Evolutionary conservation across 176 grass and related monocot genomes (phyloP).

Genomic region (Echinochloa phyllopogon): DNA sequence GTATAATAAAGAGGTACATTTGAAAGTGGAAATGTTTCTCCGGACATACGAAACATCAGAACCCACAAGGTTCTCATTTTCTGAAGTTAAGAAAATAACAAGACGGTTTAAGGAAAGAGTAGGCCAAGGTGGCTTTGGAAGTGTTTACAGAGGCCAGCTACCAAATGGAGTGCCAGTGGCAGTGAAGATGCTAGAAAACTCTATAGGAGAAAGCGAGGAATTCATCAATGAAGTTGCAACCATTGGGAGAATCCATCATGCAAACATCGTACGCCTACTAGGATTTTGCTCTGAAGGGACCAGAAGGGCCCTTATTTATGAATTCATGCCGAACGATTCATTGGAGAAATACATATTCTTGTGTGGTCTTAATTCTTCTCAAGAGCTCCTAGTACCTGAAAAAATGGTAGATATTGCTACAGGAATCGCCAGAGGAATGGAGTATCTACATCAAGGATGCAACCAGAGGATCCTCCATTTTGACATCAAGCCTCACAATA

Average conservation of each 20-base stretch:
- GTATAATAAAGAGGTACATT: slow-evolving; percentile 38
- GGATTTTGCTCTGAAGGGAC: slow-evolving; percentile 56
- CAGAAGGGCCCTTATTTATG: slow-evolving; percentile 49
- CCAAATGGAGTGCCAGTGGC: slow-evolving; percentile 64
- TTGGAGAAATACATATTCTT: slow-evolving; percentile 49
- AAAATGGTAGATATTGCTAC: slow-evolving; percentile 48
- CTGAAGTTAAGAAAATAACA: slow-evolving; percentile 61
- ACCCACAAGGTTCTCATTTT: slow-evolving; percentile 66
- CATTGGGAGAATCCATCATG: slow-evolving; percentile 65
- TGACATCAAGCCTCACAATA: slow-evolving; percentile 69
- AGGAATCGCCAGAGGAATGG: slow-evolving; percentile 58
- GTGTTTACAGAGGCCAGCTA: slow-evolving; percentile 57
- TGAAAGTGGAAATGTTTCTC: slow-evolving; percentile 72
- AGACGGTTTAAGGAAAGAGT: slow-evolving; percentile 49
- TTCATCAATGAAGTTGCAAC: slow-evolving; percentile 85
- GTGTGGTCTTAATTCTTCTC: neutral
- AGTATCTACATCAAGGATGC: slow-evolving; percentile 67
- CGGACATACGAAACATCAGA: slow-evolving; percentile 54
- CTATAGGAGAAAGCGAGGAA: slow-evolving; percentile 50
- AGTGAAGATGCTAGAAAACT: slow-evolving; percentile 62
- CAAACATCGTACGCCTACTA: slow-evolving; percentile 58
- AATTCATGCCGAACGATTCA: slow-evolving; percentile 63
- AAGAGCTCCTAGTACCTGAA: neutral
- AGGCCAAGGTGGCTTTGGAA: slow-evolving; percentile 63
- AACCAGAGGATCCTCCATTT: slow-evolving; percentile 69